Conservation (phyloP, 352 stramenopile genomes). For the Elongisporangium undulatum region DNA sequence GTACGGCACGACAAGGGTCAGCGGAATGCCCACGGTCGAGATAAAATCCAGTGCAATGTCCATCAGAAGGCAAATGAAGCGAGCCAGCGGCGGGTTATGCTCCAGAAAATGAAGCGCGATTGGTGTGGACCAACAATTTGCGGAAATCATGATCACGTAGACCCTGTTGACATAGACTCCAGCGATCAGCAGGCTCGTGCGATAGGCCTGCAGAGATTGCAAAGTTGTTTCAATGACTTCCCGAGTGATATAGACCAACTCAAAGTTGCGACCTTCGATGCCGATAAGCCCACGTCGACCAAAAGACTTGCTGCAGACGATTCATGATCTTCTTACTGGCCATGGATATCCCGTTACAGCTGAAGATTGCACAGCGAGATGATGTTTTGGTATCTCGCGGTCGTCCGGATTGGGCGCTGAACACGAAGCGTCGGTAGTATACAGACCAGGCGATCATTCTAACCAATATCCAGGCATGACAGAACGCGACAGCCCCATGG, state of each 20-base stretch:
- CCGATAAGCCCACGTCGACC: conserved; percentile 13
- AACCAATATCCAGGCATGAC: no score
- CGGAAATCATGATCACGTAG: conserved; percentile 21
- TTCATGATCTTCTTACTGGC: no score
- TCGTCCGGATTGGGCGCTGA: no score
- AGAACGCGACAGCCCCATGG: no score
- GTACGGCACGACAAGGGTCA: conserved; percentile 18
- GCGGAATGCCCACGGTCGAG: conserved; percentile 19
- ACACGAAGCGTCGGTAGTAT: no score
- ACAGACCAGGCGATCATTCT: no score
- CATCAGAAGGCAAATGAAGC: conserved; percentile 12
- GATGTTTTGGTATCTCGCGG: no score
- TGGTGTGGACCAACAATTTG: conserved; percentile 29
- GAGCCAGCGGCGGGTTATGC: conserved; percentile 16
- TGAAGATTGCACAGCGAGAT: no score
- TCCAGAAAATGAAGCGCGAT: conserved; percentile 24
- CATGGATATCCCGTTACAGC: no score
- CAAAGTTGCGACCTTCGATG: conserved; percentile 17
- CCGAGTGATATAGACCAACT: conserved; percentile 19
- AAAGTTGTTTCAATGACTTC: conserved; percentile 21
- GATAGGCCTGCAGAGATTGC: conserved; percentile 20
- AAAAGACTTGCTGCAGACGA: no score
- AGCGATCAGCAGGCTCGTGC: conserved; percentile 19
- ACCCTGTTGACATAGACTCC: conserved; percentile 31
- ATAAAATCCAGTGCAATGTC: conserved; percentile 25